These are phyloP conservation scores for Termitomyces sp. DNA, from an alignment of 1,284 basidiomycete genomes.

Conservation along the genomic window DNA sequence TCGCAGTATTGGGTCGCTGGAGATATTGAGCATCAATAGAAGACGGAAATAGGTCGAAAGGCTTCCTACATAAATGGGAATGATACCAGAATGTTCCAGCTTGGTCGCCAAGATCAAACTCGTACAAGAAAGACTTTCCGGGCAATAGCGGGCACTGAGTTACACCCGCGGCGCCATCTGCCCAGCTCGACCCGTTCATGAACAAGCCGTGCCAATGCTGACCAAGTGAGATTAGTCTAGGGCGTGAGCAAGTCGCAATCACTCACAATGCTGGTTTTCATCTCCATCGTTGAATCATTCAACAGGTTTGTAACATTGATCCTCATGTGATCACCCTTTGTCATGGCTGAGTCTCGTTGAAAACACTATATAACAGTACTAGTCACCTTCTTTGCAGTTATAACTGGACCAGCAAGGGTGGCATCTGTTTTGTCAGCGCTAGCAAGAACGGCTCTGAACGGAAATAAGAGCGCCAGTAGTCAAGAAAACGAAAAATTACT, in stretches of 20 bases:
- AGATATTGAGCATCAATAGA: background rate
- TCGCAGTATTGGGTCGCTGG: background rate
- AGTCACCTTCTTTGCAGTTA: background rate
- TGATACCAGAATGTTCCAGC: conserved; percentile 33
- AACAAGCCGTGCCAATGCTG: conserved; percentile 37
- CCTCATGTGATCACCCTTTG: conserved; percentile 27
- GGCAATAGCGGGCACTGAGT: conserved; percentile 31
- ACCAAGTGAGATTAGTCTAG: background rate
- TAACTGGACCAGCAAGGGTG: background rate
- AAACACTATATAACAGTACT: no score
- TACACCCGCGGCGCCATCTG: conserved; percentile 33
- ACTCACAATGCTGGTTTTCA: conserved; percentile 30
- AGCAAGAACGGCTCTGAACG: background rate
- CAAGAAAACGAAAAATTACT: background rate
- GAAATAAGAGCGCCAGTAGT: background rate
- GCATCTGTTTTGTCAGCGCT: background rate
- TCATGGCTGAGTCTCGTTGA: no score
- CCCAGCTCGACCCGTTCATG: conserved; percentile 28
- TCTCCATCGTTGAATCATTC: conserved; percentile 28
- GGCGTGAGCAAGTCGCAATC: background rate
- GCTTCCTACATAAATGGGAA: conserved; percentile 32
- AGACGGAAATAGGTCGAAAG: background rate
- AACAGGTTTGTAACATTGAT: conserved; percentile 32
- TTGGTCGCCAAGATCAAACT: conserved; percentile 21
- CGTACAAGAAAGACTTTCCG: background rate